These are phyloP conservation scores for Heterobasidion parviporum DNA, from an alignment of 1,284 basidiomycete species.

Conservation along the genomic window DNA sequence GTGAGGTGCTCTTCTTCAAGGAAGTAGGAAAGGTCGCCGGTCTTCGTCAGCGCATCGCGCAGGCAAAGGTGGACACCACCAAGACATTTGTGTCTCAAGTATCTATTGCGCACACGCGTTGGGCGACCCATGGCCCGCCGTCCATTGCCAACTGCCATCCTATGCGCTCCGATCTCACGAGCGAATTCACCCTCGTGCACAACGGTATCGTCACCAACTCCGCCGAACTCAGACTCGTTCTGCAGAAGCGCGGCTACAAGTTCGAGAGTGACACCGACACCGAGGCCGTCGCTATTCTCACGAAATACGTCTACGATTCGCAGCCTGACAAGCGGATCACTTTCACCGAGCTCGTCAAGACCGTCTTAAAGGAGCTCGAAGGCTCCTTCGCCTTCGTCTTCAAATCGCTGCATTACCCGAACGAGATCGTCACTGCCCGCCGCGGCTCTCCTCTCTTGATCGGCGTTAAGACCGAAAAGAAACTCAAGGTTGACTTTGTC, in stretches of 20 bases:
- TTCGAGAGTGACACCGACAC: conserved; percentile 98
- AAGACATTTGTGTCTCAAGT: conserved; percentile 87
- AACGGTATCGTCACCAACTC: conserved; percentile 99
- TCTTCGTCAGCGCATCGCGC: conserved; percentile 86
- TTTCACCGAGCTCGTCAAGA: conserved; percentile 92
- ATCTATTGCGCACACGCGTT: conserved; percentile 98
- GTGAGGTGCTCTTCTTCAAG: conserved; percentile 86
- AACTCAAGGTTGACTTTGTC: conserved; percentile 99
- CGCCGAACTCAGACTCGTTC: conserved; percentile 82
- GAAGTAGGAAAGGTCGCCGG: conserved; percentile 97
- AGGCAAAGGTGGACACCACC: conserved; percentile 68
- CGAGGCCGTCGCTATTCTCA: conserved; percentile 93
- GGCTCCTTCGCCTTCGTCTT: conserved; percentile 99
- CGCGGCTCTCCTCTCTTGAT: conserved; percentile 96
- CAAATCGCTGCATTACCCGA: conserved; percentile 95
- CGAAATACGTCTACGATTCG: conserved; percentile 96
- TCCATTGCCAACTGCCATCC: conserved; percentile 93
- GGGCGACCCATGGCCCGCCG: conserved; percentile 98
- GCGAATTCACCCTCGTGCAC: conserved; percentile 93
- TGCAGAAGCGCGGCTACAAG: conserved; percentile 92
- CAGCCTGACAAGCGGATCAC: conserved; percentile 83
- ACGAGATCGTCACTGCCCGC: conserved; percentile 92
- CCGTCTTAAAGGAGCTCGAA: conserved; percentile 96
- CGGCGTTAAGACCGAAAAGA: conserved; percentile 99
- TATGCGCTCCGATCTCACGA: conserved; percentile 75